These are phyloP conservation scores for Linum tenue DNA, from an alignment of 345 rosid species.

Conservation along the genomic window DNA sequence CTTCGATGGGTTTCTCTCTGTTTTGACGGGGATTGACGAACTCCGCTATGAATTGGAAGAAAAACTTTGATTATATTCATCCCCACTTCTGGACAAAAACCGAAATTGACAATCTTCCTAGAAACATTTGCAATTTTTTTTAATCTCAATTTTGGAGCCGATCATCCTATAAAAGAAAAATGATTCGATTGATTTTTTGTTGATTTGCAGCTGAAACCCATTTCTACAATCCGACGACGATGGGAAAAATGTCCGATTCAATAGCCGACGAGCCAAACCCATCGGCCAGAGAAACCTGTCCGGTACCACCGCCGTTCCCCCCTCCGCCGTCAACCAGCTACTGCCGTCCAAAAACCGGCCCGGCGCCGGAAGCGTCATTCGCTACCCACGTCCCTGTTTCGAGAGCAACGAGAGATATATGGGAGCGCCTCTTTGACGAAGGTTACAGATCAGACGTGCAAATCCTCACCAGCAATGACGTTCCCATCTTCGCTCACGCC, in stretches of 20 bases:
- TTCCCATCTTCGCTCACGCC: constrained; percentile 58
- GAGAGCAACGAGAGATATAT: constrained; percentile 35
- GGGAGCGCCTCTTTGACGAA: constrained; percentile 66
- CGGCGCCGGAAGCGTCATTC: constrained; percentile 8
- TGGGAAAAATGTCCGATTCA: neutral
- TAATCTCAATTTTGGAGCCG: too few species aligned
- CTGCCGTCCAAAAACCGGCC: neutral
- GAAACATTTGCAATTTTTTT: too few species aligned
- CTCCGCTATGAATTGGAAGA: too few species aligned
- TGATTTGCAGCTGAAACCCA: too few species aligned
- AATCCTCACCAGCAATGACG: constrained; percentile 43
- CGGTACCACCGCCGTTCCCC: constrained; percentile 54
- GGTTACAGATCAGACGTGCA: constrained; percentile 67
- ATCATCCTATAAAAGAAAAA: too few species aligned
- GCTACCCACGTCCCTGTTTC: constrained; percentile 22
- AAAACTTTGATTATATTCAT: too few species aligned
- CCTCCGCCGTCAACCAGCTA: constrained; percentile 19
- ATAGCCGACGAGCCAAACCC: neutral
- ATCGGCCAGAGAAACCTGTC: constrained; percentile 6
- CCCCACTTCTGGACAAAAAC: too few species aligned
- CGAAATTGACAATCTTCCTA: too few species aligned
- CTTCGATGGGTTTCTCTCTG: too few species aligned
- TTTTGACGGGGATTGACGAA: too few species aligned
- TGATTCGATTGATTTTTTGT: too few species aligned
- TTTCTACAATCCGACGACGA: too few species aligned